phyloP scores from a whole-genome alignment of 768 basidiomycete species.

The Neoboletus magnificus region DNA sequence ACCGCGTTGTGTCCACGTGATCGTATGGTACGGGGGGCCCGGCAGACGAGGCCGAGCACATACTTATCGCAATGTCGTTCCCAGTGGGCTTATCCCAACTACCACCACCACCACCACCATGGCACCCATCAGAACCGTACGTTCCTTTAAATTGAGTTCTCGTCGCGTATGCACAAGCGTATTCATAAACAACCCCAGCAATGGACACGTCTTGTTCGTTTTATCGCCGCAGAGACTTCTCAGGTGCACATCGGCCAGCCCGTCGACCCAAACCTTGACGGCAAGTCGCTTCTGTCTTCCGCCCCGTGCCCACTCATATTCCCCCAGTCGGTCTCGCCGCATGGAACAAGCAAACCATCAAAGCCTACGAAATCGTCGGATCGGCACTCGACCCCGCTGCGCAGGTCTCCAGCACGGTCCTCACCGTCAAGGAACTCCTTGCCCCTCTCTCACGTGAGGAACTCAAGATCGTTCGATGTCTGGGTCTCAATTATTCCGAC shows the following conservation, averaged over 20 bases:
- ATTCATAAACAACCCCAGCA: conserved; percentile 15
- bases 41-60: conserved; percentile 2
- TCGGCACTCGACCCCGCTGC: conserved; percentile 65
- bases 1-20: conserved; percentile 33
- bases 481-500: conserved; percentile 82
- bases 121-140: conserved; percentile 58
- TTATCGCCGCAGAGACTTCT: conserved; percentile 71
- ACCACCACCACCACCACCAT: conserved; percentile 35
- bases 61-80: not conserved
- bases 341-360: conserved; percentile 50
- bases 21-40: conserved; percentile 18
- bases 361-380: conserved; percentile 70
- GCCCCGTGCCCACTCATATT: not conserved
- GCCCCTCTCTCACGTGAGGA: conserved; percentile 65
- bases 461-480: conserved; percentile 67
- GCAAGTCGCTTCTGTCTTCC: conserved; percentile 32
- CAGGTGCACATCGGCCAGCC: conserved; percentile 78
- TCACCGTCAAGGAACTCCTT: conserved; percentile 71
- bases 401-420: conserved; percentile 55
- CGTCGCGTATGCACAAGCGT: not conserved
- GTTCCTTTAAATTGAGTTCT: conserved; percentile 8
- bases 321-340: conserved; percentile 59
- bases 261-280: conserved; percentile 61
- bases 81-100: not conserved
- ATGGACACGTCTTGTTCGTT: conserved; percentile 82